Evolutionary conservation across 75 land plant genomes (phyloP), one percentile per base, ranked within the genome.

Genomic region (Chamaecyparis obtusa): DNA sequence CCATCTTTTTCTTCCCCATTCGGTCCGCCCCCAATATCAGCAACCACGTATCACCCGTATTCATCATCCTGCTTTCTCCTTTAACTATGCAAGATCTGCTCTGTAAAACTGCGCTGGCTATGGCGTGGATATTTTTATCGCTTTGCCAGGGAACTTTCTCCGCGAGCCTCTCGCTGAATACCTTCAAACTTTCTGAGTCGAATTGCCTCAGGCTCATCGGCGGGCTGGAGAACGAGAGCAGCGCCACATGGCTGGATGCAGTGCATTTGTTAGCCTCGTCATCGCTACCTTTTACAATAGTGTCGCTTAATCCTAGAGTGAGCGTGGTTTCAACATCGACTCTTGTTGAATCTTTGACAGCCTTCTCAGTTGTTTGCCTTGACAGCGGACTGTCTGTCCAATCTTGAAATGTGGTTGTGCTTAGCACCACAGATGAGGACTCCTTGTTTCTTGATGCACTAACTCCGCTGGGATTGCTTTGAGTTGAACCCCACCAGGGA

Each of bases 11-110:
- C 91, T 96, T 96, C 7, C 97, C 99, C 36, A 92, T 90, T 74
- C 88, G 88, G 83, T 98, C 99, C 11, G 96, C 93, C 1, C 99
- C 99, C 5, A 91, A 24, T n/a, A 95, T 93, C 35, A 98, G 88
- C 54, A 98, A 55, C 99, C 99, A 98, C 13, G 92, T 85, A 83
- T 96, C 94, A 9, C 92, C 88, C 82, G 90, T 33, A 11, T 44
- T 57, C 46, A 90, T 37, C 17, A 24, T 74, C 2, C 54, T 56
- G 19, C 93, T 94, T 3, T 92, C 86, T 44, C 84, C 84, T 54
- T 83, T 96, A 2, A 91, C 92, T 54, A 84, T 80, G 71, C 98
- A 96, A 32, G 94, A 87, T 54, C 88, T 90, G 90, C 90, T 90
- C 49, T 89, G 87, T 35, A 90, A 90, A 13, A 96, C 93, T 0